Base-by-base conservation (phyloP, 1,139 yeast genomes). In the Kurtzmaniella quercitrusa region DNA sequence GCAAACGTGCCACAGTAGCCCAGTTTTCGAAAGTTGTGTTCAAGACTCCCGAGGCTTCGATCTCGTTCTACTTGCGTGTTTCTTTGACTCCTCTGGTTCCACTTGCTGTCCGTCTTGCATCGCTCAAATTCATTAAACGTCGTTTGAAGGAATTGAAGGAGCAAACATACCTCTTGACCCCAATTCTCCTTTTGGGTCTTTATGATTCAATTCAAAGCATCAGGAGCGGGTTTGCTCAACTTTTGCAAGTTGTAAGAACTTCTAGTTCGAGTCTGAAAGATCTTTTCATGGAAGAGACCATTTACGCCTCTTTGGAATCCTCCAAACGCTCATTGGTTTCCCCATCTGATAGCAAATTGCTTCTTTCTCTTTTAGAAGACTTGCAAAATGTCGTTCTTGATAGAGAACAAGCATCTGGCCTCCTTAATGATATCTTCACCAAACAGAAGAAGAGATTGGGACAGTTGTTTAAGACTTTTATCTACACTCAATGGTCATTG, bases 81-180 rank as follows among this genome's bases (percentile, higher is more conserved):
- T 62, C 82, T 0, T 68, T 79, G 33, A 75, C 85, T 3, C 75
- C 80, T 4, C 66, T 77, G 2, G 70, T 81, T 4, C 93, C 93
- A 37, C 54, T 75, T 12, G 68, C 76, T 23, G 73, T 79, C 15
- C 74, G 88, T 57, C 55, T 75, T 16, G 61, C 70, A 17, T 68
- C 84, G 1, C 61, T 82, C 45, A 60, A 65, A 25, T 59, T 63
- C 34, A 52, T 81, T 34, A 65, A 64, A 18, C 54, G 58, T 25
- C 60, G 58, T 25, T 58, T 82, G 33, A 58, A 65, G 31, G 62
- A 61, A 27, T 58, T 69, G 41, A 44, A 45, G 2, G 51, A 49
- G 9, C 66, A 61, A 40, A 53, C 60, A 31, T 71, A 73, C 52
- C 59, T 72, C 44, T 51, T 73, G 48, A 46, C 64, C 16, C 78